These are phyloP conservation scores for Naganishia friedmannii DNA, from an alignment of 768 basidiomycete genomes.

Conservation along the genomic window DNA sequence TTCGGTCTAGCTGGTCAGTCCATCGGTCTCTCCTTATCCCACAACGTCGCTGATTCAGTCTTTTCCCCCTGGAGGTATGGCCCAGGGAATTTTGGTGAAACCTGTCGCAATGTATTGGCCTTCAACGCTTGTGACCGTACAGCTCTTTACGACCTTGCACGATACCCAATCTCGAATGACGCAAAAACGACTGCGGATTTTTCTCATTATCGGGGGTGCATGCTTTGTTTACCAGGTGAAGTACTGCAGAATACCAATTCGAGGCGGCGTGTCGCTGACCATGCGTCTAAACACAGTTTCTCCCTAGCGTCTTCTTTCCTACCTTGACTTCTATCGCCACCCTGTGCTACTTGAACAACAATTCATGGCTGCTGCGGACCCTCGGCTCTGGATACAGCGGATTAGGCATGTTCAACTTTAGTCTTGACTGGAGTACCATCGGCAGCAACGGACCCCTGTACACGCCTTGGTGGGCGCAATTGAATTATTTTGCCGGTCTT, in stretches of 20 bases:
- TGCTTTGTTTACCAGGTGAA: slow-evolving; percentile 35
- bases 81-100: slow-evolving; percentile 49
- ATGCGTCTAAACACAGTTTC: slow-evolving; percentile 42
- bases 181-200: slow-evolving; percentile 29
- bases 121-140: slow-evolving; percentile 46
- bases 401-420: slow-evolving; percentile 48
- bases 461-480: slow-evolving; percentile 50
- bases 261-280: slow-evolving; percentile 21
- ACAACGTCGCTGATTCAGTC: background rate
- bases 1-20: slow-evolving; percentile 50
- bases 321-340: slow-evolving; percentile 49
- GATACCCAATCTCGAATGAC: slow-evolving; percentile 32
- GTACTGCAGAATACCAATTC: background rate
- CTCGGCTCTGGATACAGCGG: slow-evolving; percentile 51
- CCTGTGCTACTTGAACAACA: slow-evolving; percentile 47
- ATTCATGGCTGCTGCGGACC: slow-evolving; percentile 42
- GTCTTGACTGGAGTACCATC: slow-evolving; percentile 51
- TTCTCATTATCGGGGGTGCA: slow-evolving; percentile 18
- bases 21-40: too few relatives aligned
- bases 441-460: slow-evolving; percentile 49
- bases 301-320: slow-evolving; percentile 51
- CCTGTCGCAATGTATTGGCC: slow-evolving; percentile 52
- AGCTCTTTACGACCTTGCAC: slow-evolving; percentile 52
- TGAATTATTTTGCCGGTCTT: slow-evolving; percentile 50
- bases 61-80: slow-evolving; percentile 37